Evolutionary conservation across 225 moss, liverwort and hornwort genomes (phyloP), one percentile per base, ranked within the genome.

Genomic region (Pseudoscleropodium purum): DNA sequence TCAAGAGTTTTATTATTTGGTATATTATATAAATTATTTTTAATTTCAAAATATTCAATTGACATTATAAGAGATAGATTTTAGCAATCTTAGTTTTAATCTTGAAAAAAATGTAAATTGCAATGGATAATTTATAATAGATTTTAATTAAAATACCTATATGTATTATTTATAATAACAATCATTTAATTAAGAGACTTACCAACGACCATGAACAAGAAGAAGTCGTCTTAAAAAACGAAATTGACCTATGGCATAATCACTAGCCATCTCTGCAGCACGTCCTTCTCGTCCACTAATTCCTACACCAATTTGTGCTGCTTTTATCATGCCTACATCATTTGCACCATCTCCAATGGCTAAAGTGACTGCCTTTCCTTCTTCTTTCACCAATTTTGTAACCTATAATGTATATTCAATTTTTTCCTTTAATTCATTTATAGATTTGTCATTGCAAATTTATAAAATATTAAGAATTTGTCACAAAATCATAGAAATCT

Each of bases 291-390:
- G 92, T 43, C 97, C 97, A 75, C 96, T 96, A 52, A 99, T 97
- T 10, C 99, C 99, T 10, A 99, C 95, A 75, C 99, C 99, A 91
- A 99, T 96, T 91, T 99, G 99, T 34, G 99, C 97, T 11, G 84
- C 90, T 93, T 95, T 96, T 62, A 99, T 96, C 99, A 99, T 99
- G n/a, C 97, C 97, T 20, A 97, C 96, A 64, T 99, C 99, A 76
- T 99, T 99, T 66, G 99, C 99, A 59, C 99, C 99, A 88, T 99
- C 99, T 77, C 99, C 99, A 64, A 99, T 96, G 24, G 99, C 97
- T 72, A 99, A 84, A 1, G 94, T 93, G 15, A 99, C 91, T 5
- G 81, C 94, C 29, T 92, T 91, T 79, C 94, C 96, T 59, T 95
- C 92, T 56, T 97, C 96, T 89, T 96, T 96, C 26, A 99, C 69